These are phyloP conservation scores for Metschnikowia shivogae DNA, from an alignment of 805 yeast species.

Conservation along the genomic window DNA sequence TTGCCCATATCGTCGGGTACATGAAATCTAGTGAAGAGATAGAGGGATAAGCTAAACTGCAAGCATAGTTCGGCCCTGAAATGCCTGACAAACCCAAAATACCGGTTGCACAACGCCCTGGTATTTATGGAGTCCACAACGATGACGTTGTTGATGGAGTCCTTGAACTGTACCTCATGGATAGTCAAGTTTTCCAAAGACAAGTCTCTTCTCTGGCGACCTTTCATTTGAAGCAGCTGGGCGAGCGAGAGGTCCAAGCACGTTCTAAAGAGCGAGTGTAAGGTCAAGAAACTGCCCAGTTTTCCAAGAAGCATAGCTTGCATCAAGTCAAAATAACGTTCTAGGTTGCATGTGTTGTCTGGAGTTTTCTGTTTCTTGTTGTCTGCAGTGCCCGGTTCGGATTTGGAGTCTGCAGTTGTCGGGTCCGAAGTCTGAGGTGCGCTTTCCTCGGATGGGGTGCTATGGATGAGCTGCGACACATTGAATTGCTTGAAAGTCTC, in stretches of 20 bases:
- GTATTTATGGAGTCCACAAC: background rate
- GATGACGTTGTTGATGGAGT: background rate
- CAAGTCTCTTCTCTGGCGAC: constrained; percentile 24
- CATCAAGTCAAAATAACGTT: constrained; percentile 1
- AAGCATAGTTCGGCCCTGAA: constrained; percentile 23
- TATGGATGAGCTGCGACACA: constrained; percentile 3
- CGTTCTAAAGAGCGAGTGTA: constrained; percentile 23
- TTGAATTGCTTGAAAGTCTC: constrained; percentile 1
- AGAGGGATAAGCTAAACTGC: constrained; percentile 24
- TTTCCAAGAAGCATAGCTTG: background rate
- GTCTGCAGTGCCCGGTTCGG: background rate
- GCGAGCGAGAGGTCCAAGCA: constrained; percentile 24
- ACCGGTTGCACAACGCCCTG: background rate
- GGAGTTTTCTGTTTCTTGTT: background rate
- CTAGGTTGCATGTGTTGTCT: background rate
- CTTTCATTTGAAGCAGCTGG: constrained; percentile 19
- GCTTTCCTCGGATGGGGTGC: background rate
- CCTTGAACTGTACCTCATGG: background rate
- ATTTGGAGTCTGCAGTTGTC: background rate
- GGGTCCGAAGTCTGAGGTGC: background rate
- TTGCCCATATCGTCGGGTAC: constrained; percentile 24
- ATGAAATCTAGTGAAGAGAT: constrained; percentile 28
- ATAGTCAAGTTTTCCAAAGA: constrained; percentile 19
- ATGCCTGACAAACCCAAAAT: constrained; percentile 1
- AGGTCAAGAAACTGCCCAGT: constrained; percentile 9